Base-by-base conservation (phyloP, 2,329 filamentous ascomycete genomes). In the Beauveria caledonica region DNA sequence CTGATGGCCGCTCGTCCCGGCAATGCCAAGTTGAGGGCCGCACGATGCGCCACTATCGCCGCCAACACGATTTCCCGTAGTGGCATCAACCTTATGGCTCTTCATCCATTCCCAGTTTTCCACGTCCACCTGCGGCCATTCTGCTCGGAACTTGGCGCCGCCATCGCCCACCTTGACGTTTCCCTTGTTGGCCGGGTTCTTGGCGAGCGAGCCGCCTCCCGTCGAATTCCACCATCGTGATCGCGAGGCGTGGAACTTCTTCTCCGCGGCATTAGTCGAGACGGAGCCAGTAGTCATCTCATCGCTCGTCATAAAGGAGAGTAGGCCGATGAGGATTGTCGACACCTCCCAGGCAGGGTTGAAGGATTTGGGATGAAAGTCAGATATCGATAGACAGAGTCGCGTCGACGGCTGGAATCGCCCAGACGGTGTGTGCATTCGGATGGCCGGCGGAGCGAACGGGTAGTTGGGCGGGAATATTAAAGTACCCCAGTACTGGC, bases 321-420 rank as follows among this genome's bases (percentile, higher is more conserved):
- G 79, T 29, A 99, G 83, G 10, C 94, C 94, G 60, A 96, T 95
- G 17, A 99, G 79, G 65, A 99, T 99, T 0, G 94, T 99, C 59
- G 89, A 93, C 8, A 99, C 94, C 70, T 96, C 93, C 94, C 94
- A 99, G 1, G 94, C 92, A 2, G 94, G 94, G 72, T 99, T 99
- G 80, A 97, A 99, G 29, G 89, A 93, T 74, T 96, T 96, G 4
- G 94, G 94, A 72, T 99, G 94, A 76, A 97, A 99, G 72, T 99
- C 94, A 68, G 88, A 93, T 69, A 99, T 99, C 70, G 90, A 95
- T 52, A 99, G 87, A 70, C 94, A 99, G 23, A 99, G 85, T 54
- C 94, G 85, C 15, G 91, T 92, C 1, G 89, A 94, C 2, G 92
- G 91, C 72, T 96, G 91, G 77, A 99, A 99, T 70, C 94, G 90